Conservation (phyloP, 164 flowering plant species). For the Aristolochia fimbriata region DNA sequence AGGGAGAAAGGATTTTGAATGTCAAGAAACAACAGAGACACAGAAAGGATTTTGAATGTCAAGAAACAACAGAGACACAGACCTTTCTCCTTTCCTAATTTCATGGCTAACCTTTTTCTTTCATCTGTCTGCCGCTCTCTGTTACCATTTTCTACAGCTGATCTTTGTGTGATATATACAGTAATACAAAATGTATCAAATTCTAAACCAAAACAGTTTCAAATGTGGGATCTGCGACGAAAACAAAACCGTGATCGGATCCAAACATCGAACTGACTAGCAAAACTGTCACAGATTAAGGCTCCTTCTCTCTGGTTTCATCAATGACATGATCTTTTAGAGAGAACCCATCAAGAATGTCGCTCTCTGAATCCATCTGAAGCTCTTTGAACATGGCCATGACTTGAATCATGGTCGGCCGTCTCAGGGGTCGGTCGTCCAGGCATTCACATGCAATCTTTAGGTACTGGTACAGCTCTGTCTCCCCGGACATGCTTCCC, state of each 20-base stretch:
- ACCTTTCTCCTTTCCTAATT: too few relatives aligned
- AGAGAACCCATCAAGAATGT: slow-evolving; percentile 58
- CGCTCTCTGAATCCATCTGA: slow-evolving; percentile 55
- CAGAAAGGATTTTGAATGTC: too few relatives aligned
- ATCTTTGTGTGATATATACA: slow-evolving; percentile 20
- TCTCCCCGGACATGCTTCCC: slow-evolving; percentile 27
- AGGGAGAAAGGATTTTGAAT: too few relatives aligned
- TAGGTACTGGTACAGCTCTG: slow-evolving; percentile 59
- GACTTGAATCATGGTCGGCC: slow-evolving; percentile 96
- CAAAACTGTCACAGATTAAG: slow-evolving; percentile 1
- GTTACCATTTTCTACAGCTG: neutral
- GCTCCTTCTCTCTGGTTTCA: slow-evolving; percentile 37
- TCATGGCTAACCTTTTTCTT: too few relatives aligned
- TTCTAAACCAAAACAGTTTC: neutral
- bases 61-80: too few relatives aligned
- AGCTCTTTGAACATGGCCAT: slow-evolving; percentile 90
- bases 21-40: too few relatives aligned
- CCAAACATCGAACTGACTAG: neutral
- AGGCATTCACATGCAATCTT: slow-evolving; percentile 69
- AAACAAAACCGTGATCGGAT: slow-evolving; percentile 6
- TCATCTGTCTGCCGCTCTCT: neutral
- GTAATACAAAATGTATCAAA: slow-evolving; percentile 5
- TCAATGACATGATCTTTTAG: slow-evolving; percentile 41
- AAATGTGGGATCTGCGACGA: neutral
- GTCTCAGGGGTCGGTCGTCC: slow-evolving; percentile 60